Evolutionary conservation across 1,284 basidiomycete species (phyloP), one percentile per base, ranked within the genome.

Genomic region (Cystobasidiaceae sp.): DNA sequence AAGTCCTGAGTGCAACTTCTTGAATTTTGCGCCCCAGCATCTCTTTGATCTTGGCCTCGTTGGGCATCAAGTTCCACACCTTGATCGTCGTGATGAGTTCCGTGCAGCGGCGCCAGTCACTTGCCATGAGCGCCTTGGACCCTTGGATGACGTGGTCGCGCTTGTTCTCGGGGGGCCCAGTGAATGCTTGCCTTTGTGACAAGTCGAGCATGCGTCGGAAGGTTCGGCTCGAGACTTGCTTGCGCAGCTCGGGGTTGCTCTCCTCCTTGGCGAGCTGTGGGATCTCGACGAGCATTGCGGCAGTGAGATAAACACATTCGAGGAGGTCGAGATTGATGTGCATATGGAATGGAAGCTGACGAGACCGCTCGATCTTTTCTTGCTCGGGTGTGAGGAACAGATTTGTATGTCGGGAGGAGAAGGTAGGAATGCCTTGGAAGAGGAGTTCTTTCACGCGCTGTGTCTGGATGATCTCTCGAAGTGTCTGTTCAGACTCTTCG

Each of bases 141-240:
- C 96, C 96, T 79, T 97, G 94, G 90, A 98, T 97, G 77, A 99
- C 94, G 78, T 98, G 94, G 77, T 99, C 96, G 45, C 94, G 82
- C 55, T 94, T 98, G 77, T 91, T 97, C 80, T 99, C 96, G 30
- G 96, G 96, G 2, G 96, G 96, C 17, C 96, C 96, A 44, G 92
- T 93, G 79, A 99, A 98, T 9, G 97, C 89, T 79, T 97, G 93
- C 45, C 93, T 86, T 76, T 98, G 96, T 3, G 94, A 93, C 76
- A 96, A 93, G 80, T 99, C 96, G 67, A 99, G 82, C 73, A 97
- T 81, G 48, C 94, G 85, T 57, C 94, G 85, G 85, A 98, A 98
- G 34, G 92, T 89, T 76, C 97, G 93, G 51, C 91, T 94, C 68
- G 97, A 90, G 9, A 87, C 83, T 77, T 92, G 90, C 71, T 78